phyloP scores from a whole-genome alignment of 2,329 filamentous ascomycete species.

The Penicillium crustosum region DNA sequence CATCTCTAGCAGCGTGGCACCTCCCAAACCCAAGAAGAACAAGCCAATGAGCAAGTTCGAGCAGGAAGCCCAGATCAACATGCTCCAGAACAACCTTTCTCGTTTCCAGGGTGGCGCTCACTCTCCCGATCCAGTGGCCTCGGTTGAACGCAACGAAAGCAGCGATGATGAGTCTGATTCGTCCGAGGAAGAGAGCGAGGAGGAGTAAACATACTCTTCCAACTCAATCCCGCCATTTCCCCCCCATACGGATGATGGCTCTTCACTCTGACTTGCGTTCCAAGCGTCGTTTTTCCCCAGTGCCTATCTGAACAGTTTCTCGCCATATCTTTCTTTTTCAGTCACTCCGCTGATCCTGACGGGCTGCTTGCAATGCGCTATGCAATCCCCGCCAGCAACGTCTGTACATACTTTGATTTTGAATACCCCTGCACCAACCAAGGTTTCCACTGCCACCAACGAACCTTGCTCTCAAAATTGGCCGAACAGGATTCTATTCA shows the following conservation, averaged over 20 bases:
- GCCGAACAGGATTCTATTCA: slow-evolving; percentile 10
- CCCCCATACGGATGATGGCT: slow-evolving; percentile 1
- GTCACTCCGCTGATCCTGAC: background rate
- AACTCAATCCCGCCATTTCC: background rate
- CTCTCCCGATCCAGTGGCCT: slow-evolving; percentile 45
- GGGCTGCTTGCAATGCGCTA: background rate
- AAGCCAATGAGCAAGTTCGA: slow-evolving; percentile 54
- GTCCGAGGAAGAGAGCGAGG: slow-evolving; percentile 50
- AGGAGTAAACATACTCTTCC: slow-evolving; percentile 40
- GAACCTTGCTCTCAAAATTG: slow-evolving; percentile 15
- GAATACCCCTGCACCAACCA: slow-evolving; percentile 13
- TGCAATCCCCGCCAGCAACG: background rate
- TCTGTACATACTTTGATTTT: slow-evolving; percentile 23
- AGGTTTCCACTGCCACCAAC: slow-evolving; percentile 7
- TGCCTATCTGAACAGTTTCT: slow-evolving; percentile 3
- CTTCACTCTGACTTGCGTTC: slow-evolving; percentile 25
- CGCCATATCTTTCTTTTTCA: slow-evolving; percentile 2
- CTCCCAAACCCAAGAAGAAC: slow-evolving; percentile 51
- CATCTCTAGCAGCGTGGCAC: slow-evolving; percentile 35
- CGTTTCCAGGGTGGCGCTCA: slow-evolving; percentile 46
- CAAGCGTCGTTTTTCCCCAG: slow-evolving; percentile 17
- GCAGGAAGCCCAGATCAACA: slow-evolving; percentile 52
- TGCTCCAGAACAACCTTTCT: slow-evolving; percentile 48
- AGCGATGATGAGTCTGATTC: slow-evolving; percentile 50
- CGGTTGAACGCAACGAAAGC: slow-evolving; percentile 46